A percentile compares a stretch with the other conserved stretches of the same genome.
Evolutionary conservation across 1,139 yeast genomes (phyloP).

Genomic region (Blastobotrys indianensis): DNA sequence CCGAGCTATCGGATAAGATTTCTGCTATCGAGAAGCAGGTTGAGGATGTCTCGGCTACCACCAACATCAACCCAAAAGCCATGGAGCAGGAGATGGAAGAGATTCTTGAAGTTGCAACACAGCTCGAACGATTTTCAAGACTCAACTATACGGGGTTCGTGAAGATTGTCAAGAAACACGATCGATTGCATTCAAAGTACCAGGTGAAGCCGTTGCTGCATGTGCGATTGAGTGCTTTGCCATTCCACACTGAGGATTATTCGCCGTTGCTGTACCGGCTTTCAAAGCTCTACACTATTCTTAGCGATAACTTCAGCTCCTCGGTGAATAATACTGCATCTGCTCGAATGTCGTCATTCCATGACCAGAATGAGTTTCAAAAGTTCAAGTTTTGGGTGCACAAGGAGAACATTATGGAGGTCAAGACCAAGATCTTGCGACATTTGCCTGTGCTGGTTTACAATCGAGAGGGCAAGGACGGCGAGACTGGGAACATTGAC

Average conservation of each 20-base stretch:
- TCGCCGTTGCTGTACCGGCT: constrained; percentile 83
- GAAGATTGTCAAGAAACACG: constrained; percentile 94
- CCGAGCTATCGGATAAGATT: constrained; percentile 59
- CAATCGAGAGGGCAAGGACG: constrained; percentile 37
- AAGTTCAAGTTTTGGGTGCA: constrained; percentile 93
- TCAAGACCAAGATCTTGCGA: constrained; percentile 85
- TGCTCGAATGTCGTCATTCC: constrained; percentile 27
- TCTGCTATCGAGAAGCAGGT: constrained; percentile 52
- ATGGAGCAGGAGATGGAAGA: constrained; percentile 69
- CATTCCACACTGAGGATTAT: constrained; percentile 92
- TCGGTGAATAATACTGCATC: constrained; percentile 26
- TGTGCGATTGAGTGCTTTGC: constrained; percentile 79
- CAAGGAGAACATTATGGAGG: constrained; percentile 94
- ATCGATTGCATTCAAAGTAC: constrained; percentile 76
- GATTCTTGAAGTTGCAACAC: constrained; percentile 67
- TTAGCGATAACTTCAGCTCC: constrained; percentile 55
- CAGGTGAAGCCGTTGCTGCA: constrained; percentile 84
- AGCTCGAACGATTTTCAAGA: constrained; percentile 83
- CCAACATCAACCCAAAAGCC: constrained; percentile 16
- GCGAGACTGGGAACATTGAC: constrained; percentile 43
- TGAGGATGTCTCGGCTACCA: constrained; percentile 20
- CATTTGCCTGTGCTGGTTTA: constrained; percentile 89
- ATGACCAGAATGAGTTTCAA: constrained; percentile 52
- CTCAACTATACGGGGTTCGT: constrained; percentile 90
- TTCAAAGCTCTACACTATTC: constrained; percentile 70